phyloP scores from a whole-genome alignment of 106 monocot species.

The Ottelia alismoides region DNA sequence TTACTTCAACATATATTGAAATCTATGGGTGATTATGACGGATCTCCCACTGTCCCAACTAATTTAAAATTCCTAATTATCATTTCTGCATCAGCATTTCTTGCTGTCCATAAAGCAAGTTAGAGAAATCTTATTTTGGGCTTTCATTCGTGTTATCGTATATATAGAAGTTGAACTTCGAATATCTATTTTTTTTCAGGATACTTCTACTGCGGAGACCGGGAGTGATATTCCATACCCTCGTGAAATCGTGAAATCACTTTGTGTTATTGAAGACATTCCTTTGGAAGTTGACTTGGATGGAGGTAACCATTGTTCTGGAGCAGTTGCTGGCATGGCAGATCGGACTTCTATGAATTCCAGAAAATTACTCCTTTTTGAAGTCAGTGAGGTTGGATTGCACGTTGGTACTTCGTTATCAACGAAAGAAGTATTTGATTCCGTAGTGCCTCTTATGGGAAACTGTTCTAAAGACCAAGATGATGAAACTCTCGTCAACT shows the following conservation, averaged over 20 bases:
- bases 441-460: conserved; percentile 27
- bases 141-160: not conserved
- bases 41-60: not conserved
- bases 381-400: conserved; percentile 33
- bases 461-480: conserved; percentile 3
- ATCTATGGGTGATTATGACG: no score
- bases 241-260: conserved; percentile 25
- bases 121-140: not conserved
- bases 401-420: conserved; percentile 21
- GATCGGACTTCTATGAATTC: conserved; percentile 5
- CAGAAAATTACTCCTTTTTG: conserved; percentile 38
- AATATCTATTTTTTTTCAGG: conserved; percentile 45
- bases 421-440: conserved; percentile 23
- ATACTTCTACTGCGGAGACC: conserved; percentile 22
- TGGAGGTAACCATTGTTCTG: conserved; percentile 4
- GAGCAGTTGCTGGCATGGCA: conserved; percentile 11
- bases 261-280: conserved; percentile 39
- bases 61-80: not conserved
- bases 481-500: conserved; percentile 22
- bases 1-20: no score
- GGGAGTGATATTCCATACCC: conserved; percentile 30
- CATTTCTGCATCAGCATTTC: no score
- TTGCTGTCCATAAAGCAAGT: no score
- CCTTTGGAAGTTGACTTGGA: conserved; percentile 5
- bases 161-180: no score